These are phyloP conservation scores for Scedosporium minutisporum DNA, from an alignment of 2,329 filamentous ascomycete genomes.

Conservation along the genomic window DNA sequence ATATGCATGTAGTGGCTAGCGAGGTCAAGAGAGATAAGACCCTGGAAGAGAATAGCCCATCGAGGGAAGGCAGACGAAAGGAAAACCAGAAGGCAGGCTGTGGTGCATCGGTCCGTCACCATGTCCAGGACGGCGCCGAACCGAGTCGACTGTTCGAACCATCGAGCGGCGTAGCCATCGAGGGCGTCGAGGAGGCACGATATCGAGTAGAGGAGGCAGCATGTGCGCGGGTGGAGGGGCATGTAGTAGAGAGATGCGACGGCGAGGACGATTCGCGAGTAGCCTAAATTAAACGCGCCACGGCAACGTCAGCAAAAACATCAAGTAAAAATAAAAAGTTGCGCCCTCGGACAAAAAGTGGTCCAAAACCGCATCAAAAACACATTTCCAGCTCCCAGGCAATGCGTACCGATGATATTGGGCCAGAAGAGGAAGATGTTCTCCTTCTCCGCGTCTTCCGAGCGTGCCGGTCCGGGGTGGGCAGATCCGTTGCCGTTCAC, in stretches of 20 bases:
- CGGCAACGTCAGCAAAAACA: constrained; percentile 11
- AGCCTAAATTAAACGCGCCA: constrained; percentile 40
- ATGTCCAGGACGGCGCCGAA: constrained; percentile 97
- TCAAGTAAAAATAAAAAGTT: background rate
- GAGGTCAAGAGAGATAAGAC: constrained; percentile 82
- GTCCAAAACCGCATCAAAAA: background rate
- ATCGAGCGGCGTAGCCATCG: constrained; percentile 76
- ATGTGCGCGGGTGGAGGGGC: constrained; percentile 95
- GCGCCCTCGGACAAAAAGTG: background rate
- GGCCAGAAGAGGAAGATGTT: constrained; percentile 78
- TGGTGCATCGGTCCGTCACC: constrained; percentile 97
- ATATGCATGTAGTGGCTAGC: constrained; percentile 99
- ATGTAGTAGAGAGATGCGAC: constrained; percentile 96
- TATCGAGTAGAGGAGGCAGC: constrained; percentile 80
- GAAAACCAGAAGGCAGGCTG: constrained; percentile 89
- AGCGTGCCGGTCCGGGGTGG: constrained; percentile 21
- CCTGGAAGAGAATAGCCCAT: constrained; percentile 91
- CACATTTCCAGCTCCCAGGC: background rate
- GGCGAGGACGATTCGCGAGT: constrained; percentile 68
- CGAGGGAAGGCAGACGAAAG: constrained; percentile 88
- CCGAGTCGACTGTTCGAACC: constrained; percentile 81
- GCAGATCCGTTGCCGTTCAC: constrained; percentile 38
- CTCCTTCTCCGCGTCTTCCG: constrained; percentile 38
- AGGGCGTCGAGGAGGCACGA: constrained; percentile 93
- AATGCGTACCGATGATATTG: constrained; percentile 63